Base-by-base conservation (phyloP, 352 stramenopile genomes). In the Pythium monospermum region DNA sequence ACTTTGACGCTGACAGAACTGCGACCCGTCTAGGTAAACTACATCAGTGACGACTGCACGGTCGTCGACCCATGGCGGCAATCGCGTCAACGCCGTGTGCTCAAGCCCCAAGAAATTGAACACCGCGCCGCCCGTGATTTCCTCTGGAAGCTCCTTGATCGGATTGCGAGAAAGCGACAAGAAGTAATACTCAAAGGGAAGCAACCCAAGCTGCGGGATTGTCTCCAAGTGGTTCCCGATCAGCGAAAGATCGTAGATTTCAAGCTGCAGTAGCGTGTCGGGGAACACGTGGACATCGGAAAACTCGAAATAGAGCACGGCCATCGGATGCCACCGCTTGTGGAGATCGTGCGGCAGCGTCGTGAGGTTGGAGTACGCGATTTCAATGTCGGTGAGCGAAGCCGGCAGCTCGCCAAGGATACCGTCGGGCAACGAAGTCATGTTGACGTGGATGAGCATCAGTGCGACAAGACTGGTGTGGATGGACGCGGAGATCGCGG, bases 361-460 rank as follows among this genome's bases (percentile, higher is more conserved):
- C 3, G 49, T 43, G 23, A 73, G 57, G 22, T 70, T 73, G n/a
- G 61, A 65, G 31, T 46, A 54, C 2, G 57, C 57, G 42, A 73
- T 47, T 45, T 69, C 53, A 6, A 73, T 26, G 21, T 45, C 45
- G 21, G 32, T 33, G 26, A 46, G 54, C 36, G 30, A 13, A n/a
- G 33, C 21, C 22, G 32, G 51, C 27, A 58, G 22, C 18, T 39
- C 28, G 3, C 35, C 51, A 16, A 48, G 28, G 0, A 66, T 13
- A 18, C 33, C 51, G 32, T 66, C 49, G 32, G 60, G 57, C 18
- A 58, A 41, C 12, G 12, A 25, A 16, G 56, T 54, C 32, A 61
- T 53, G 37, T 63, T 57, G 16, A 59, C 42, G 36, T 13, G 40
- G 32, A 54, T 35, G 1, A 64, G 1, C 4, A 57, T 2, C 12